phyloP scores from a whole-genome alignment of 257 asterid species.

The Nicotiana tabacum region DNA sequence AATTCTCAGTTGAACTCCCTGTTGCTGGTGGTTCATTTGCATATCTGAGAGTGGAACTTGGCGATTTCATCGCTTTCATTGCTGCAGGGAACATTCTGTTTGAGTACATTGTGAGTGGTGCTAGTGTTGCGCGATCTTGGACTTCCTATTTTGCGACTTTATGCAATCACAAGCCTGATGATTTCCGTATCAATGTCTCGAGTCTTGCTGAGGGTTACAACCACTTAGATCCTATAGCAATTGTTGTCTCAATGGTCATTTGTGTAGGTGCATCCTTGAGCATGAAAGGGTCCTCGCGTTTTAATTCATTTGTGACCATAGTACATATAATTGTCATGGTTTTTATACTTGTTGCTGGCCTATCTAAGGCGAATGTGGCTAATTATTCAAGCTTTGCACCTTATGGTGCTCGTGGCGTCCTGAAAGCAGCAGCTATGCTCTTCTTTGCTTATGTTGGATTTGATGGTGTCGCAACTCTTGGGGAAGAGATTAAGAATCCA shows the following conservation, averaged over 20 bases:
- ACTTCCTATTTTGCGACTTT: constrained; percentile 35
- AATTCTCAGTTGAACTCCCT: constrained; percentile 32
- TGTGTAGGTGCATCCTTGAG: constrained; percentile 22
- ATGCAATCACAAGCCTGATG: constrained; percentile 24
- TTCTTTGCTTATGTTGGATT: constrained; percentile 21
- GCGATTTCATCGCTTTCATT: constrained; percentile 29
- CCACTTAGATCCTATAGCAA: constrained; percentile 33
- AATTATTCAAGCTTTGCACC: constrained; percentile 30
- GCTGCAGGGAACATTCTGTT: constrained; percentile 37
- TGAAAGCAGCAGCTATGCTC: constrained; percentile 30
- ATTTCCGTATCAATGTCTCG: constrained; percentile 21
- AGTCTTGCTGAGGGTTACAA: constrained; percentile 26
- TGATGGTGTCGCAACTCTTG: constrained; percentile 31
- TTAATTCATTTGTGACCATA: constrained; percentile 29
- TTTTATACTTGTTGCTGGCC: constrained; percentile 30
- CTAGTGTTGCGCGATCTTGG: constrained; percentile 34
- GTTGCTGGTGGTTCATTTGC: constrained; percentile 41
- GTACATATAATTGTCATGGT: constrained; percentile 20
- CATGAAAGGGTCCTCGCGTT: constrained; percentile 21
- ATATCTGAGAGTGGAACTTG: constrained; percentile 31
- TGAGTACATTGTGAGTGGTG: constrained; percentile 25
- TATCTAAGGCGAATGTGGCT: constrained; percentile 22
- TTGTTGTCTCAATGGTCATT: constrained; percentile 17
- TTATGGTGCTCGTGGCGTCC: constrained; percentile 21
- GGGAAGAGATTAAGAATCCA: constrained; percentile 28